Evolutionary conservation across 441 rosid species (phyloP).

Genomic region (Populus trichocarpa): DNA sequence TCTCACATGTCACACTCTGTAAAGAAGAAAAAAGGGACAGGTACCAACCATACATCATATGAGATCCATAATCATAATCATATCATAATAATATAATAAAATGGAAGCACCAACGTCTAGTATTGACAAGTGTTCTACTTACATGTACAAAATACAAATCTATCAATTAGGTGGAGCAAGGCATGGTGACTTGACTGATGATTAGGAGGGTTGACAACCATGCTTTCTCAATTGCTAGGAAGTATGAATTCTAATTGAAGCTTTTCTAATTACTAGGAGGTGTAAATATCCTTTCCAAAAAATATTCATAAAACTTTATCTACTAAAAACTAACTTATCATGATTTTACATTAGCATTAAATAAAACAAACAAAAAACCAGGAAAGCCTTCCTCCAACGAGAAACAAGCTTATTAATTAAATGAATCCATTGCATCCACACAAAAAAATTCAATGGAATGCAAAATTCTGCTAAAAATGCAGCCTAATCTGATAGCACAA

Average conservation of each 20-base stretch:
- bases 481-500: not conserved
- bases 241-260: not conserved
- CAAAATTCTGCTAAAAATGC: not conserved
- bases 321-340: too few relatives aligned
- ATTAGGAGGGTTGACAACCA: not conserved
- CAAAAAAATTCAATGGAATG: too few relatives aligned
- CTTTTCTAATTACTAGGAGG: not conserved
- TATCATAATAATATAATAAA: not conserved
- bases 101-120: not conserved
- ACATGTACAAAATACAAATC: not conserved
- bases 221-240: not conserved
- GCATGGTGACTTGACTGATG: not conserved
- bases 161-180: not conserved
- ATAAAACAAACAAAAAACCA: too few relatives aligned
- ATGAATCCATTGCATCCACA: too few relatives aligned
- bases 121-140: not conserved
- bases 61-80: not conserved
- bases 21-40: not conserved
- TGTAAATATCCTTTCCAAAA: not conserved
- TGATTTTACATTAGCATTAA: too few relatives aligned
- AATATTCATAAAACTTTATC: too few relatives aligned
- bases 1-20: not conserved
- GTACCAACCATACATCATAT: not conserved
- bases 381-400: too few relatives aligned
- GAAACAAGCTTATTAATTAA: too few relatives aligned